Base-by-base conservation (phyloP, 1,139 yeast genomes). In the Geotrichum siamense region DNA sequence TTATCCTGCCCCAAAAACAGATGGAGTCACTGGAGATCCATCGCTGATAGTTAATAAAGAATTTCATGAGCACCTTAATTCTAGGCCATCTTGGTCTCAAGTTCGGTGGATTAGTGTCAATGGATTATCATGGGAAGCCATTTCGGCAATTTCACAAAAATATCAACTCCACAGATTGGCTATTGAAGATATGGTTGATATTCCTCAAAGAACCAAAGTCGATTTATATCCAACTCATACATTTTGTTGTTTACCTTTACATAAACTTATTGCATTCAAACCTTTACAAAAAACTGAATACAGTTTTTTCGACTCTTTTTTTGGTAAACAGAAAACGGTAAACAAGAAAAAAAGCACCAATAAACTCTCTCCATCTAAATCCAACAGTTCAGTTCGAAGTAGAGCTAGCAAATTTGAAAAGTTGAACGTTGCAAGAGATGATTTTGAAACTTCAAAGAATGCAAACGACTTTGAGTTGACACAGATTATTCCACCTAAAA, bases 181-280 rank as follows among this genome's bases (percentile, higher is more conserved):
- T 0, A 63, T 75, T 39, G 80, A 75, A 54, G 79, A 75, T 54
- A 70, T 75, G 75, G 70, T 75, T 38, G 79, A 75, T 56, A 68
- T 74, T 26, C 79, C 79, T 2, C 78, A 74, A 45, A 61, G 80
- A 20, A 74, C 79, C 1, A 75, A 75, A 50, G 68, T 69, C 33
- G 79, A 75, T 52, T 60, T 69, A 28, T 75, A 72, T 49, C 68
- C 71, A 2, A 62, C 61, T 21, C 77, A 74, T 51, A 55, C 72
- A 8, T 75, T 74, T 55, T 70, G 75, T 39, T 73, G 75, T 26
- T 53, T 75, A 38, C 79, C 79, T 3, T 51, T 75, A 46, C 65
- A 73, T 47, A 70, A 71, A 49, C 61, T 73, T 26, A 62, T 72
- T 2, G 61, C 63, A 4, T 52, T 49, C 30, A 42, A 46, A 27